A percentile compares a stretch with the other conserved stretches of the same genome.
These are phyloP conservation scores for Eucommia ulmoides DNA, from an alignment of 257 asterid species.

Conservation along the genomic window DNA sequence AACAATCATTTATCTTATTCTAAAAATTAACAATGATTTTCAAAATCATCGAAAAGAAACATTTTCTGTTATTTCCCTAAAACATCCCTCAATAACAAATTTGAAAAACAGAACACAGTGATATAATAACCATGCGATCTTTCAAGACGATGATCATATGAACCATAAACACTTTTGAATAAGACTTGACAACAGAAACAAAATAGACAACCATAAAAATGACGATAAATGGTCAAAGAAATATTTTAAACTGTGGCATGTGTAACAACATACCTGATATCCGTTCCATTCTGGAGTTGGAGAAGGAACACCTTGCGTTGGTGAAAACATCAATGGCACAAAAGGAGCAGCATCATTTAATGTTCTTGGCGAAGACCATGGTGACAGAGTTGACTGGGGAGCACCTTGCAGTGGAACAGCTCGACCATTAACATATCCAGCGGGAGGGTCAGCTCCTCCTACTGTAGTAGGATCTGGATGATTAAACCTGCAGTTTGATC, in stretches of 20 bases:
- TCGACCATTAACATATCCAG: slow-evolving; percentile 32
- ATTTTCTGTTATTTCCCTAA: too few relatives aligned
- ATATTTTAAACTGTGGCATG: not conserved
- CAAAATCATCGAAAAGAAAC: too few relatives aligned
- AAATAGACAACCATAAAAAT: not conserved
- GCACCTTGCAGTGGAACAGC: slow-evolving; percentile 5
- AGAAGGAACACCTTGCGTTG: slow-evolving; percentile 30
- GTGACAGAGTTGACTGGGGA: slow-evolving; percentile 31
- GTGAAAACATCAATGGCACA: slow-evolving; percentile 39
- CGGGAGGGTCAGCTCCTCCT: slow-evolving; percentile 38
- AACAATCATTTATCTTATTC: too few relatives aligned
- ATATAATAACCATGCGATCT: too few relatives aligned
- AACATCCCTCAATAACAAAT: not conserved
- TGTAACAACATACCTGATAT: slow-evolving; percentile 41
- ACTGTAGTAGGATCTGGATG: slow-evolving; percentile 7
- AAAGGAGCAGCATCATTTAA: slow-evolving; percentile 32
- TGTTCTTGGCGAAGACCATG: slow-evolving; percentile 62
- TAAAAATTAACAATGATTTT: too few relatives aligned
- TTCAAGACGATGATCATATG: not conserved
- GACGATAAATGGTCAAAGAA: not conserved
- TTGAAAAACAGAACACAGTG: too few relatives aligned
- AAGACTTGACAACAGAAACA: too few relatives aligned
- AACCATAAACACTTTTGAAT: not conserved
- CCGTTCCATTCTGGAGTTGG: slow-evolving; percentile 65
- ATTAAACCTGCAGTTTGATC: slow-evolving; percentile 2